Evolutionary conservation across 192 early-diverging fungal genomes (phyloP).

Genomic region (Mortierella claussenii): DNA sequence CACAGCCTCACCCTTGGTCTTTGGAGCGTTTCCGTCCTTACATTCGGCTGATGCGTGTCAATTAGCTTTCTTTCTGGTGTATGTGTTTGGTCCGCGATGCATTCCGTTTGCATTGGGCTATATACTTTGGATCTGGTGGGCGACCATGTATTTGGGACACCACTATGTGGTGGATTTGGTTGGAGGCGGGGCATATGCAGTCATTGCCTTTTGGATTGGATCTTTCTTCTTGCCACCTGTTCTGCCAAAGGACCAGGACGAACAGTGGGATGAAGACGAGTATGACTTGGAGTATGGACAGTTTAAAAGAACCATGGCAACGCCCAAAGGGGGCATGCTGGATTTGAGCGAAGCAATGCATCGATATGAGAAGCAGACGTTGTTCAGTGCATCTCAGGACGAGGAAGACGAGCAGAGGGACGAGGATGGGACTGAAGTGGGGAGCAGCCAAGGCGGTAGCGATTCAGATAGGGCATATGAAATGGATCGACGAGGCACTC

Average conservation of each 20-base stretch:
- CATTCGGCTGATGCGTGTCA: slow-evolving; percentile 74
- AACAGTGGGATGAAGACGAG: background rate
- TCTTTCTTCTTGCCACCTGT: slow-evolving; percentile 54
- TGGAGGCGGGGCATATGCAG: slow-evolving; percentile 71
- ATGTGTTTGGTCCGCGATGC: slow-evolving; percentile 48
- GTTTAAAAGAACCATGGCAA: background rate
- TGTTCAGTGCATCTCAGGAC: slow-evolving; percentile 9
- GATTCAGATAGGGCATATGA: background rate
- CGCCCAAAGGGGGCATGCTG: background rate
- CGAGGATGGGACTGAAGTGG: background rate
- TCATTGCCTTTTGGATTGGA: slow-evolving; percentile 60
- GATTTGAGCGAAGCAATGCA: slow-evolving; percentile 15
- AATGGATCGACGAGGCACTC: too few species aligned
- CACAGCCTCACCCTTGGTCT: slow-evolving; percentile 72
- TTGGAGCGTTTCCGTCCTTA: slow-evolving; percentile 78
- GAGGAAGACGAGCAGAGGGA: background rate
- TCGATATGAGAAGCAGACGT: slow-evolving; percentile 34
- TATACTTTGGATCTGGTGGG: slow-evolving; percentile 79
- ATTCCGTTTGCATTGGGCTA: slow-evolving; percentile 58
- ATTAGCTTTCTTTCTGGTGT: slow-evolving; percentile 65
- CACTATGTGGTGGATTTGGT: slow-evolving; percentile 78
- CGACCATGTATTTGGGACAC: slow-evolving; percentile 77
- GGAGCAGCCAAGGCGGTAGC: slow-evolving; percentile 6
- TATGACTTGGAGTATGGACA: background rate
- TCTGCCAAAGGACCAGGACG: background rate